Conservation (phyloP, 1,139 yeast species). For the Scheffersomyces segobiensis region DNA sequence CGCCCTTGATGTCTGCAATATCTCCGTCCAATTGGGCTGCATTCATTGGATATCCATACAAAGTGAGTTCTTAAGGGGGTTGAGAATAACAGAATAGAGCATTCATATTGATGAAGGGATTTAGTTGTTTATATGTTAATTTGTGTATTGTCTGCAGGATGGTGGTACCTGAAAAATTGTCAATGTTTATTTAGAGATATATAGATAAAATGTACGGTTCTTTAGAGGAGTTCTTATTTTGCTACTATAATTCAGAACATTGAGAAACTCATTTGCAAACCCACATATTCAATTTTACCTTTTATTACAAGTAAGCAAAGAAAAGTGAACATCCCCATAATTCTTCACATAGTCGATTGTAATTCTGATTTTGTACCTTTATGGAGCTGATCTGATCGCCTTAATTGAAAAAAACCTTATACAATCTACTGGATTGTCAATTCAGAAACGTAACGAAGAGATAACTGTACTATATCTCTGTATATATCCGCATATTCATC, state of each 20-base stretch:
- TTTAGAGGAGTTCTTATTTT: background rate
- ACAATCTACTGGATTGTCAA: background rate
- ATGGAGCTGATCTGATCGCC: background rate
- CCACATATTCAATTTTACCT: background rate
- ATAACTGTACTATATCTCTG: background rate
- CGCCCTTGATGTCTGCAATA: background rate
- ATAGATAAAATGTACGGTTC: no score
- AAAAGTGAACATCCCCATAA: background rate
- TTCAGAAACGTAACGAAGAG: background rate
- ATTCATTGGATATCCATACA: background rate
- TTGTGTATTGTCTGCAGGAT: background rate
- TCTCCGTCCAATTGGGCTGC: background rate
- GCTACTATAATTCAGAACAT: background rate
- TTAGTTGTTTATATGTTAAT: background rate
- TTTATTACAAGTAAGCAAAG: background rate
- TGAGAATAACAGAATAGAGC: background rate
- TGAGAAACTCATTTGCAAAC: background rate
- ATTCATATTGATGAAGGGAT: no score
- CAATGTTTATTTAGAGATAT: background rate
- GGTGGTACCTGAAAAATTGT: background rate
- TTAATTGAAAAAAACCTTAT: no score
- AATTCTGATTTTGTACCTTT: background rate
- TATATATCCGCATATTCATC: background rate
- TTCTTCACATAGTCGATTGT: background rate
- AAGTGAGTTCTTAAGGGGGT: background rate